A percentile compares a stretch with the other conserved stretches of the same genome.
These are phyloP conservation scores for Fagopyrum tataricum DNA, from an alignment of 148 eudicot species.

Conservation along the genomic window DNA sequence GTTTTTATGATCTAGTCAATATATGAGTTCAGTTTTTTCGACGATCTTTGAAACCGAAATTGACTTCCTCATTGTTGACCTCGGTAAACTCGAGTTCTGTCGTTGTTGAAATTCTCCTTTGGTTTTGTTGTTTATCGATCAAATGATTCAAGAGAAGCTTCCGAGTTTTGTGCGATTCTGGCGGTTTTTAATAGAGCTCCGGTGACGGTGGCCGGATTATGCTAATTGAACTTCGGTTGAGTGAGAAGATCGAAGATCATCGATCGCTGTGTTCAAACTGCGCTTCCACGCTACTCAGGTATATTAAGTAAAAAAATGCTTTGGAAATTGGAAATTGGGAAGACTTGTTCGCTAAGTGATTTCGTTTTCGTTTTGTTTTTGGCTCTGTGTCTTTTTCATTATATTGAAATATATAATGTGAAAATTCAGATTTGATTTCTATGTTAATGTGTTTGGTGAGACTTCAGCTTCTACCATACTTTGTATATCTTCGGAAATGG, in stretches of 20 bases:
- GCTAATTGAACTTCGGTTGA: constrained; percentile 14
- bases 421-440: not conserved
- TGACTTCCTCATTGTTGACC: not conserved
- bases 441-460: constrained; percentile 2
- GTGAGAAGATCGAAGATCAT: constrained; percentile 34
- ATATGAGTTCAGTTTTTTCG: not conserved
- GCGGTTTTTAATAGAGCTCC: constrained; percentile 22
- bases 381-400: constrained; percentile 2
- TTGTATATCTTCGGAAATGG: not conserved
- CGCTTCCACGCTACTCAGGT: constrained; percentile 95
- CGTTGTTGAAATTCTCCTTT: not conserved
- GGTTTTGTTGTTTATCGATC: not conserved
- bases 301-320: constrained; percentile 3
- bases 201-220: constrained; percentile 27
- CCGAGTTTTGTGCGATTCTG: not conserved
- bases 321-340: constrained; percentile 3
- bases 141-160: not conserved
- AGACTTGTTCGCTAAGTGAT: not conserved
- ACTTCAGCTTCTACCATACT: not conserved
- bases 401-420: not conserved
- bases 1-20: not conserved
- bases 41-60: not conserved
- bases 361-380: constrained; percentile 5
- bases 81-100: not conserved
- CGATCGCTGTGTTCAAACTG: constrained; percentile 61